A percentile compares a stretch with the other conserved stretches of the same genome.
Conservation (phyloP, 495 filamentous ascomycete genomes). For the Neurospora sp. region DNA sequence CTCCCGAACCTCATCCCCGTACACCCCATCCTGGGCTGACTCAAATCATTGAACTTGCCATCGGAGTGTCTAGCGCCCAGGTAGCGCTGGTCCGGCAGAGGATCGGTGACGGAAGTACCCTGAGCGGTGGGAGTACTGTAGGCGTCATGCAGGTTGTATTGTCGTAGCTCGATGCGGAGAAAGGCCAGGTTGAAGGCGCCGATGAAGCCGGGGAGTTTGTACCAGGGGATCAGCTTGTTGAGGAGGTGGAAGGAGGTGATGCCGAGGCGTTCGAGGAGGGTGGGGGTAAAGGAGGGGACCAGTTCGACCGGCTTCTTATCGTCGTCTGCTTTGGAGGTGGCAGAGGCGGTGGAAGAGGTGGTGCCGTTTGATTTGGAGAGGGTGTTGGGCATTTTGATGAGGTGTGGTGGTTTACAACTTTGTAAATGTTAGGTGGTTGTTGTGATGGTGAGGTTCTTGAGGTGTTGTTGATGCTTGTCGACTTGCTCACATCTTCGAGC, state of each 20-base stretch:
- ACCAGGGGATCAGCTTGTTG: conserved; percentile 28
- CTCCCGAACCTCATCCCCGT: conserved; percentile 32
- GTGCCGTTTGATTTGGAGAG: neutral
- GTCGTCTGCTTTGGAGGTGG: neutral
- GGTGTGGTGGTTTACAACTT: neutral
- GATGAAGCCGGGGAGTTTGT: conserved; percentile 27
- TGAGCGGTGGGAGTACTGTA: conserved; percentile 22
- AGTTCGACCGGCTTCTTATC: neutral
- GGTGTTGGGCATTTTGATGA: neutral
- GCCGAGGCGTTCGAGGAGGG: conserved; percentile 12
- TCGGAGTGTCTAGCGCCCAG: conserved; percentile 27
- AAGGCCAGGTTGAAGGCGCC: conserved; percentile 28
- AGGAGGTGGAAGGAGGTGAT: conserved; percentile 24
- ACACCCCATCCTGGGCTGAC: conserved; percentile 32
- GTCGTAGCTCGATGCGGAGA: conserved; percentile 29
- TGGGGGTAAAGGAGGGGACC: conserved; percentile 8
- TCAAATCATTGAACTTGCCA: conserved; percentile 30
- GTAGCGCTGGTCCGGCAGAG: conserved; percentile 17
- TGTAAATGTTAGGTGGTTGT: neutral
- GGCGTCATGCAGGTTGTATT: conserved; percentile 31
- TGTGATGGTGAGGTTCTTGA: neutral
- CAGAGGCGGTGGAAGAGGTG: neutral
- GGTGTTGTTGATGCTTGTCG: neutral
- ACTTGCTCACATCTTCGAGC: neutral
- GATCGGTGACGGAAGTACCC: conserved; percentile 13